Base-by-base conservation (phyloP, 345 rosid species). In the Microthlaspi erraticum region DNA sequence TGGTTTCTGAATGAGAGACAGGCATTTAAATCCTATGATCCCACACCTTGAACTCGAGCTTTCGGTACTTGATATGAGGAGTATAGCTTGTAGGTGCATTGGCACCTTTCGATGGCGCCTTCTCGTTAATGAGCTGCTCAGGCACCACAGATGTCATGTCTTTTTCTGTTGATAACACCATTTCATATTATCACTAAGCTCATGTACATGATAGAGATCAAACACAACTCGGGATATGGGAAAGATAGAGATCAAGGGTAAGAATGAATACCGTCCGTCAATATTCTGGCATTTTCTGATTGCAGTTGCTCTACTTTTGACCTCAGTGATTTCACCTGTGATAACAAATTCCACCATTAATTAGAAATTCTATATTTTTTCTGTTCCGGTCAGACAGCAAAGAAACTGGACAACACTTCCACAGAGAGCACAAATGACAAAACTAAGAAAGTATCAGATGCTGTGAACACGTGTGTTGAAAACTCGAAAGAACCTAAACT, bases 1-100 rank as follows among this genome's bases (percentile, higher is more conserved):
- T 55, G 32, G 16, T 41, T 18, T n/a, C 57, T 26, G 17, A 26
- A 20, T 31, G 45, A 66, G 39, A 29, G 41, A 37, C n/a, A 57
- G 49, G 65, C 0, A 41, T 6, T 18, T 34, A 32, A 26, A 4
- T 16, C 16, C 5, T 53, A 60, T 10, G 18, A 56, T 29, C 73
- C 48, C 33, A 69, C 12, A 91, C 99, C 95, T 84, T 84, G 82
- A 94, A 94, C 77, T 84, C 96, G 72, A 94, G 99, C 83, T 89
- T 94, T 59, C 86, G 85, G 76, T 86, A 94, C 70, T 86, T 94
- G 60, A 91, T 88, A 71, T 72, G 83, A 66, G 93, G 97, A 38
- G 93, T 93, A 78, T 84, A 81, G 78, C 89, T 86, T 67, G 76
- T 64, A 66, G 75, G 72, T 62, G 71, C 62, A 50, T 70, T 79